phyloP scores from a whole-genome alignment of 805 yeast genomes.

The Pichia membranifaciens region DNA sequence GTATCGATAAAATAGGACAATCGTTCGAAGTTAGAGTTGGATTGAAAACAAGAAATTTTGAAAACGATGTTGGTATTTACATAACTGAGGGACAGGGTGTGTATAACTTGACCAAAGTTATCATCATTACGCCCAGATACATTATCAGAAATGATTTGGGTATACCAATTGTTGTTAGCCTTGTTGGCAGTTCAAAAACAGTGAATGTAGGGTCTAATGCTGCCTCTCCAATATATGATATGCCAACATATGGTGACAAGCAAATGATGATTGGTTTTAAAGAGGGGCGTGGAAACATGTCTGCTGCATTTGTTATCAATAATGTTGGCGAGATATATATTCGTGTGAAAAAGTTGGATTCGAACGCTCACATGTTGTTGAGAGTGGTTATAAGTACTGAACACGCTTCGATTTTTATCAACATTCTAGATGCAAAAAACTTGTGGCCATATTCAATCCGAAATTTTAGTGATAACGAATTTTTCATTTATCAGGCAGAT shows the following conservation, averaged over 20 bases:
- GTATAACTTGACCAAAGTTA: constrained; percentile 68
- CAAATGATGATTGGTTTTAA: constrained; percentile 56
- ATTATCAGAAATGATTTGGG: constrained; percentile 58
- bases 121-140: constrained; percentile 79
- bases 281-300: constrained; percentile 61
- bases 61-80: constrained; percentile 69
- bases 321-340: constrained; percentile 80
- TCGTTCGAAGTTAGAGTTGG: constrained; percentile 48
- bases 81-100: constrained; percentile 82
- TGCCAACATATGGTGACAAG: constrained; percentile 52
- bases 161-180: constrained; percentile 54
- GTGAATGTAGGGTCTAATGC: constrained; percentile 41
- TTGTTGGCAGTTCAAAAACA: constrained; percentile 56
- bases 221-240: constrained; percentile 55
- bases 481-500: constrained; percentile 79
- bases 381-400: constrained; percentile 74
- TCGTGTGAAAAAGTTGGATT: constrained; percentile 57
- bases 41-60: constrained; percentile 45
- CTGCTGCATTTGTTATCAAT: constrained; percentile 78
- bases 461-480: constrained; percentile 84
- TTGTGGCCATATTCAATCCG: constrained; percentile 92
- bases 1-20: constrained; percentile 90
- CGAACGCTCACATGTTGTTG: constrained; percentile 58
- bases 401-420: constrained; percentile 73
- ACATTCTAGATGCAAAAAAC: constrained; percentile 62